phyloP scores from a whole-genome alignment of 352 stramenopile species.

The Plasmopara viticola region DNA sequence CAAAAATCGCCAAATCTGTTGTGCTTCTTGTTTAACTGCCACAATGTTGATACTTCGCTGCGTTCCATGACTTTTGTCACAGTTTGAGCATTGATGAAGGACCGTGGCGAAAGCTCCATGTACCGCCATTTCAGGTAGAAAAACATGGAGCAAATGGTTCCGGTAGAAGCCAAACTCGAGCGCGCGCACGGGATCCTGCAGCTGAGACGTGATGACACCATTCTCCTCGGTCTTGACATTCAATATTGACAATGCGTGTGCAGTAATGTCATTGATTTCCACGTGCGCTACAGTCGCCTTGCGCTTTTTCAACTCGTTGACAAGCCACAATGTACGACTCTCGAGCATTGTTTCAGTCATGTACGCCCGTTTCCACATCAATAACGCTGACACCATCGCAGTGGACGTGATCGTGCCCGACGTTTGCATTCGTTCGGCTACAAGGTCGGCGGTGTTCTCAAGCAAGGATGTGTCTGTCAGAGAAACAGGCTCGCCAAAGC shows the following conservation, averaged over 20 bases:
- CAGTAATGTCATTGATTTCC: constrained; percentile 39
- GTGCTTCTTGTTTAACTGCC: constrained; percentile 33
- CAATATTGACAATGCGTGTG: constrained; percentile 57
- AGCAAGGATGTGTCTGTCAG: constrained; percentile 45
- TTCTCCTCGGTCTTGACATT: constrained; percentile 37
- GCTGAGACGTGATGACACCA: constrained; percentile 41
- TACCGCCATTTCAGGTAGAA: constrained; percentile 70
- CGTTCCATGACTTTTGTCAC: constrained; percentile 1
- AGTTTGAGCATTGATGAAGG: constrained; percentile 13
- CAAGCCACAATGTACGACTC: constrained; percentile 47
- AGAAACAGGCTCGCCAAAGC: constrained; percentile 63
- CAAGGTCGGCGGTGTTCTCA: constrained; percentile 37
- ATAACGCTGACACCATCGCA: constrained; percentile 55
- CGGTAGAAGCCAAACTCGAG: constrained; percentile 81
- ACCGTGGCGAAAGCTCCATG: constrained; percentile 49
- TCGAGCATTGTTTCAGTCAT: constrained; percentile 57
- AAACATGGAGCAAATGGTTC: constrained; percentile 80
- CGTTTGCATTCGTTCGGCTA: constrained; percentile 68
- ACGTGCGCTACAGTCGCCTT: constrained; percentile 55
- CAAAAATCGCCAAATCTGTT: constrained; percentile 56
- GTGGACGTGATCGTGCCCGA: constrained; percentile 73
- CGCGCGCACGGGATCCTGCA: constrained; percentile 54
- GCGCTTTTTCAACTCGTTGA: constrained; percentile 37
- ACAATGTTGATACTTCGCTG: constrained; percentile 19
- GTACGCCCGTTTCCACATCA: constrained; percentile 74